Evolutionary conservation across 1,284 basidiomycete species (phyloP).

Genomic region (Anthracocystis panici-leucophaei): DNA sequence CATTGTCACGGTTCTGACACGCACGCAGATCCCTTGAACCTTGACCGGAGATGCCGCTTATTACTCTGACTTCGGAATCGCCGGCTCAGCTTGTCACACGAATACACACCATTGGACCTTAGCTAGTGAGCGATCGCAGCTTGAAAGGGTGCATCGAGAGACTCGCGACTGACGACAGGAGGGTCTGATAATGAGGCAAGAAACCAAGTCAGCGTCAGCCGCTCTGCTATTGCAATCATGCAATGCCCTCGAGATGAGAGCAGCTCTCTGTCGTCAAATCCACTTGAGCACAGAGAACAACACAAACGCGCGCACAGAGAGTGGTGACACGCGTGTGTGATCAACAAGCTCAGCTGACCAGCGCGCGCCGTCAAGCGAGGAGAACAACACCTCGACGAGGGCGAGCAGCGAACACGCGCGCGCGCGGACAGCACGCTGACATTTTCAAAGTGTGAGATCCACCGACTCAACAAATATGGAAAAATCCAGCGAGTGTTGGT

Average conservation of each 20-base stretch:
- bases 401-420: not conserved
- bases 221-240: not conserved
- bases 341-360: conserved; percentile 17
- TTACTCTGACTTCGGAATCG: not conserved
- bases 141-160: too few species aligned
- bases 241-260: not conserved
- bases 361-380: not conserved
- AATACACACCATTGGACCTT: too few species aligned
- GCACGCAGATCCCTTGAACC: too few species aligned
- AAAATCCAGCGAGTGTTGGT: conserved; percentile 5
- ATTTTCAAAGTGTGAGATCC: not conserved
- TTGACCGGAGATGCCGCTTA: not conserved
- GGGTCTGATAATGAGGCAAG: too few species aligned
- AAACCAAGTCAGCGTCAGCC: not conserved
- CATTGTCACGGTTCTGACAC: too few species aligned
- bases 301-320: not conserved
- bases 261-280: not conserved
- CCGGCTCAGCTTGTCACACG: not conserved
- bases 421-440: not conserved
- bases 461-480: not conserved
- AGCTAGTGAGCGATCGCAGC: too few species aligned
- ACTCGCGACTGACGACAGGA: too few species aligned
- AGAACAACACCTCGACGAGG: conserved; percentile 5
- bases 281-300: conserved; percentile 15
- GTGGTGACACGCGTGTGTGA: conserved; percentile 8